Conservation (phyloP, 164 flowering plant genomes). For the Chimonanthus salicifolius region DNA sequence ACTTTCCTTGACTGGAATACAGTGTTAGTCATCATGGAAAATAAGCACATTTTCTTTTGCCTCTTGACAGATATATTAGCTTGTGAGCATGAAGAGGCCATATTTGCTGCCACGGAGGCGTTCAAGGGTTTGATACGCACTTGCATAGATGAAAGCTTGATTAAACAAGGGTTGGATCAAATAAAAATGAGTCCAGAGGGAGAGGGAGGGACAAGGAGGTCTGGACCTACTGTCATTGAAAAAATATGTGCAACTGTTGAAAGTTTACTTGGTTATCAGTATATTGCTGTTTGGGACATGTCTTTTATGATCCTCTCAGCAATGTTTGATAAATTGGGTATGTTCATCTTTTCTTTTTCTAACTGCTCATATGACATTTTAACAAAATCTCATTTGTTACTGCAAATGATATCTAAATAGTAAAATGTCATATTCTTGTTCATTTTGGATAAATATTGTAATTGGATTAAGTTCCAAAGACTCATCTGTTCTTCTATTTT, state of each 20-base stretch:
- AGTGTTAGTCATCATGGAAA: background rate
- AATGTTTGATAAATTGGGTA: slow-evolving; percentile 91
- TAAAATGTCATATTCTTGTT: too few species aligned
- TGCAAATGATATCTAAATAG: background rate
- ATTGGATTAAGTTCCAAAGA: too few species aligned
- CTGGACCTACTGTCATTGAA: slow-evolving; percentile 71
- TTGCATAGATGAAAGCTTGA: slow-evolving; percentile 74
- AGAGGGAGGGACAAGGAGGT: slow-evolving; percentile 31
- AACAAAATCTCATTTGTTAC: background rate
- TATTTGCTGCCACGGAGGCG: slow-evolving; percentile 61
- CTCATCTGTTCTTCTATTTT: too few species aligned
- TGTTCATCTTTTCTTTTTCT: background rate
- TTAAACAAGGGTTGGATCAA: slow-evolving; percentile 70
- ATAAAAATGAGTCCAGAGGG: slow-evolving; percentile 21
- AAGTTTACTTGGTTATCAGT: slow-evolving; percentile 74
- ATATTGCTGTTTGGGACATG: slow-evolving; percentile 70
- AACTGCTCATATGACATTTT: background rate
- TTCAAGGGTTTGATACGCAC: slow-evolving; percentile 52
- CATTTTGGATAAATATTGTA: background rate
- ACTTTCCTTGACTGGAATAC: slow-evolving; percentile 5
- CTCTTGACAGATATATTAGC: slow-evolving; percentile 63
- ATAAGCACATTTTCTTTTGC: slow-evolving; percentile 2
- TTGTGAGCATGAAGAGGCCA: slow-evolving; percentile 76
- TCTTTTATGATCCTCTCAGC: slow-evolving; percentile 70
- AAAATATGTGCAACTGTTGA: slow-evolving; percentile 76